These are phyloP conservation scores for Niveomyces coronatus DNA, from an alignment of 2,329 filamentous ascomycete species.

Conservation along the genomic window DNA sequence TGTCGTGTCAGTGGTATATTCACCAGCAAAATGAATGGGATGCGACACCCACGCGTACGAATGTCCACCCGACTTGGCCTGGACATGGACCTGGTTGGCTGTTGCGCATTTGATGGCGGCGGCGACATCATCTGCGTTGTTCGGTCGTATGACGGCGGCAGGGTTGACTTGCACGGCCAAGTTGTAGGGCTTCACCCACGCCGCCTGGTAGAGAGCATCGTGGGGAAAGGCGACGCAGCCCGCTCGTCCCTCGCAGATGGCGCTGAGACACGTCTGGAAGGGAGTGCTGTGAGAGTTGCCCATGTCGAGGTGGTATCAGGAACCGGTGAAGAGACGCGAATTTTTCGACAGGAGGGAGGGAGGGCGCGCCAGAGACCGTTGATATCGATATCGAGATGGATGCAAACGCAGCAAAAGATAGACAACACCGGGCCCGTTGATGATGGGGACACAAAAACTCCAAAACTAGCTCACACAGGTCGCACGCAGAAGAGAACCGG, in stretches of 20 bases:
- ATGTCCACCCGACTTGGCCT: conserved; percentile 54
- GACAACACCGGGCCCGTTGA: too few relatives aligned
- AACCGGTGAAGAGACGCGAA: background rate
- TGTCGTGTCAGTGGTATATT: background rate
- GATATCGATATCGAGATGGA: too few relatives aligned
- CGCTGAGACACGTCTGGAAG: conserved; percentile 34
- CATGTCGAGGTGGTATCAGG: conserved; percentile 27
- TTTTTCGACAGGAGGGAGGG: background rate
- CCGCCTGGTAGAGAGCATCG: conserved; percentile 32
- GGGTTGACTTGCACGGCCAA: conserved; percentile 40
- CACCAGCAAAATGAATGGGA: too few relatives aligned
- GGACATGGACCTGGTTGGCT: conserved; percentile 39
- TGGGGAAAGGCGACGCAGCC: conserved; percentile 37
- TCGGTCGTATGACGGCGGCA: conserved; percentile 45
- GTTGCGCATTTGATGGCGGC: conserved; percentile 47
- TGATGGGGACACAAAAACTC: too few relatives aligned
- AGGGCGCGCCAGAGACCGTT: too few relatives aligned
- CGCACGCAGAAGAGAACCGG: too few relatives aligned
- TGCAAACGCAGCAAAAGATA: too few relatives aligned
- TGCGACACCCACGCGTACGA: conserved; percentile 43
- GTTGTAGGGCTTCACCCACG: conserved; percentile 45
- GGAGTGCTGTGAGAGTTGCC: conserved; percentile 28
- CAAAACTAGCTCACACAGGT: too few relatives aligned
- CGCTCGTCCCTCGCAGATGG: conserved; percentile 33
- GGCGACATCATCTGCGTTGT: conserved; percentile 42